Evolutionary conservation across 1,284 basidiomycete species (phyloP), one percentile per base, ranked within the genome.

Genomic region (Coniophora puteana): DNA sequence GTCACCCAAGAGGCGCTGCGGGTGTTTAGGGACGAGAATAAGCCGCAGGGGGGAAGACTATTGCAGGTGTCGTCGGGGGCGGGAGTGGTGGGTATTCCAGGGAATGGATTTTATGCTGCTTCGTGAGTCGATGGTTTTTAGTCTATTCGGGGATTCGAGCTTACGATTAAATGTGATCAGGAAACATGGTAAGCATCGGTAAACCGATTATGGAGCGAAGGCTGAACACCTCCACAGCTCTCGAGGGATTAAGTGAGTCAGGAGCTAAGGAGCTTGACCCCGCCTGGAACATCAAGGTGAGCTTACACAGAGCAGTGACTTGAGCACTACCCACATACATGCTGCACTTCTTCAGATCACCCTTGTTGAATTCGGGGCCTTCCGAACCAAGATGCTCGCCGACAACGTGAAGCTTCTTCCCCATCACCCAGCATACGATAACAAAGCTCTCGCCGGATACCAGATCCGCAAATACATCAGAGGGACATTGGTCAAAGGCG

Each of bases 231-330:
- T 11, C 0, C 5, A 6, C 24, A 60, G 58, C 56, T 16, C 26
- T 61, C 3, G 58, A 61, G 33, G 58, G 23, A n/a, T 33, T 59
- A 13, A 49, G 46, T 1, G 50, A 61, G 24, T 43, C 51, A 4
- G 42, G 62, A 11, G 48, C 34, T 8, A 14, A 22, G 5, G 60
- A 62, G 28, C 26, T 60, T 12, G 57, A 61, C 33, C 58, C 57
- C 13, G 41, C 43, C 1, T 63, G 61, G 58, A 54, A 59, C 33
- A 58, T 62, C 43, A 53, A 56, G 40, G 61, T 61, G 25, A 20
- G 51, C n/a, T n/a, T n/a, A n/a, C n/a, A n/a, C n/a, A n/a, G n/a
- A n/a, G n/a, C n/a, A n/a, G n/a, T n/a, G n/a, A n/a, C n/a, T n/a
- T 52, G 20, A 11, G 10, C 5, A 12, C 21, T 21, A 16, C 22